Evolutionary conservation across 495 filamentous ascomycete genomes (phyloP), one percentile per base, ranked within the genome.

Genomic region (Lasiosphaeria hispida): DNA sequence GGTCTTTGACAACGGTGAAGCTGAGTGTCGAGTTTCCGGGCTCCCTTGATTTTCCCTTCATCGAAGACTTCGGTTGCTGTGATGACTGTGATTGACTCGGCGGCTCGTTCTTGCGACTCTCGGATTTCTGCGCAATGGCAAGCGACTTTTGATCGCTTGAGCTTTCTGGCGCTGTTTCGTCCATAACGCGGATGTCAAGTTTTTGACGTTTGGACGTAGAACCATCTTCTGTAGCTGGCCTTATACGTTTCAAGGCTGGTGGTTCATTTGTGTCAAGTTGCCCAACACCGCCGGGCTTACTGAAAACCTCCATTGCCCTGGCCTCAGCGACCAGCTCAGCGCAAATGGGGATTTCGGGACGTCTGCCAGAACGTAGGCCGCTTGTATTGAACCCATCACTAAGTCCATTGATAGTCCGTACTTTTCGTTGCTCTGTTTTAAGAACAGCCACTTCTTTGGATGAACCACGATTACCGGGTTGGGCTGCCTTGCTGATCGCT

Each of bases 1-100:
- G 81, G 58, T 94, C 82, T 70, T 96, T 96, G 13, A 95, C 89
- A 9, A 93, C 83, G 1, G 88, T 82, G 62, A 90, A 96, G 13
- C 75, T 76, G 18, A 90, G 77, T 1, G 65, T 70, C n/a, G 74
- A 73, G 14, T 63, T 68, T 18, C 63, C 64, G 34, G 64, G 57
- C 30, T 57, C 48, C 19, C 65, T 71, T 37, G 60, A 50, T 59
- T 68, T 65, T 14, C n/a, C 15, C 36, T 50, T 37, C 9, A 50
- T 7, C 3, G 40, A 49, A n/a, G 60, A 17, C 48, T 65, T 70
- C 14, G 53, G 47, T 8, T 4, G 37, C 43, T 68, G 70, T 5
- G 66, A 70, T 33, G 63, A 54, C 40, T 18, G 47, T 6, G 50
- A 15, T 18, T 9, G 40, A 8, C 14, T 41, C n/a, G 42, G 13